Evolutionary conservation across 2,329 filamentous ascomycete species (phyloP).

Genomic region (Dactylellina leptospora): DNA sequence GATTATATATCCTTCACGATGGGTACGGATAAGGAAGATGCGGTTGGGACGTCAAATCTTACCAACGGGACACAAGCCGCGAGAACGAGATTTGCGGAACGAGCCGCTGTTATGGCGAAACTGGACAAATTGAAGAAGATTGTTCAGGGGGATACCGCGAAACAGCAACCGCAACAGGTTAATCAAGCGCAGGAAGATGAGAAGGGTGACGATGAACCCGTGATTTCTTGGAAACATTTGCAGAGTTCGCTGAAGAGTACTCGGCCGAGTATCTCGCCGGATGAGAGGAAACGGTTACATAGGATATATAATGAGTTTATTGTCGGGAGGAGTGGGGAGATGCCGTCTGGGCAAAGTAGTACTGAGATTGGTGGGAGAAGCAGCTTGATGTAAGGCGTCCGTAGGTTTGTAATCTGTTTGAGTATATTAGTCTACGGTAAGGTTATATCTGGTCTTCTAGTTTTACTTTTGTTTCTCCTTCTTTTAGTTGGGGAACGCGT

Average conservation of each 20-base stretch:
- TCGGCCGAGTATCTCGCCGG: constrained; percentile 79
- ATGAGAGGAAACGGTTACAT: constrained; percentile 77
- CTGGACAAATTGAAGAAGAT: constrained; percentile 76
- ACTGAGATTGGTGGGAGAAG: constrained; percentile 91
- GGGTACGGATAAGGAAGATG: constrained; percentile 53
- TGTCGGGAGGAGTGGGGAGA: constrained; percentile 88
- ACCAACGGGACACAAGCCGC: constrained; percentile 58
- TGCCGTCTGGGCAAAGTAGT: constrained; percentile 89
- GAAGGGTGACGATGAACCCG: constrained; percentile 71
- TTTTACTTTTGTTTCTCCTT: too few relatives aligned
- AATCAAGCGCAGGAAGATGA: constrained; percentile 51
- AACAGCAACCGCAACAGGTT: constrained; percentile 39
- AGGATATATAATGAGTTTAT: constrained; percentile 94
- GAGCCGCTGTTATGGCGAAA: constrained; percentile 80
- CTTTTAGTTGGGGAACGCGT: too few relatives aligned
- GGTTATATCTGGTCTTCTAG: too few relatives aligned
- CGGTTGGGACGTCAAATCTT: constrained; percentile 62
- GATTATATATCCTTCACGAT: constrained; percentile 56
- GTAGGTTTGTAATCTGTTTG: background rate
- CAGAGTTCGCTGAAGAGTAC: constrained; percentile 79
- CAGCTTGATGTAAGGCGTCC: constrained; percentile 78
- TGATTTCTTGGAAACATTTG: constrained; percentile 85
- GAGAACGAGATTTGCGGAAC: constrained; percentile 73
- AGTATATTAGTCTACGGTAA: too few relatives aligned
- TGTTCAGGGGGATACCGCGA: constrained; percentile 18